A percentile compares a stretch with the other conserved stretches of the same genome.
These are phyloP conservation scores for Fraxinus sp. DNA, from an alignment of 305 asterid genomes.

Conservation along the genomic window DNA sequence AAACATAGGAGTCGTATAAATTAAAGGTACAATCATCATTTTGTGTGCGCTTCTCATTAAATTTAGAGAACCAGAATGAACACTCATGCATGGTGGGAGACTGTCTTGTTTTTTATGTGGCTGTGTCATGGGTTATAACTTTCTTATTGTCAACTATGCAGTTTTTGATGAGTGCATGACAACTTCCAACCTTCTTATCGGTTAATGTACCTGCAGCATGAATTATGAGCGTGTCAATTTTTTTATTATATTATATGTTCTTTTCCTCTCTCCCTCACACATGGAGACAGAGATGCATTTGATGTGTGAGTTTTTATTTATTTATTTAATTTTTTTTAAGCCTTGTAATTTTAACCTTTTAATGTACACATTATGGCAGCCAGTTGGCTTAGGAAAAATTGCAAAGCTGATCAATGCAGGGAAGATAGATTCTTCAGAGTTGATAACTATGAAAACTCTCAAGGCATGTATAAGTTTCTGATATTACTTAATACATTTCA, in stretches of 20 bases:
- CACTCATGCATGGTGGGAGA: not conserved
- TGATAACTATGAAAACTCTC: conserved; percentile 92
- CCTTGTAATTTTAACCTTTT: not conserved
- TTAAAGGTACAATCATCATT: not conserved
- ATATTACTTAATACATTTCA: not conserved
- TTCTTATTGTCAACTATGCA: not conserved
- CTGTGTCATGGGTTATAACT: not conserved
- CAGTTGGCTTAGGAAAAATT: conserved; percentile 91
- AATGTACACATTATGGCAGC: conserved; percentile 47
- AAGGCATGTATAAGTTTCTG: conserved; percentile 46
- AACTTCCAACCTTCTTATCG: not conserved
- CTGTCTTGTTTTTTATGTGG: not conserved
- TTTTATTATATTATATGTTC: not conserved
- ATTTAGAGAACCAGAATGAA: not conserved
- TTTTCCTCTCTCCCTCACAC: not conserved
- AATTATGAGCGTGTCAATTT: not conserved
- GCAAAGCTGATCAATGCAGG: conserved; percentile 92
- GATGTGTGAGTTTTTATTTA: not conserved
- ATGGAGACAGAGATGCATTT: not conserved
- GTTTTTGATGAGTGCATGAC: not conserved
- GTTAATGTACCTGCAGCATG: not conserved
- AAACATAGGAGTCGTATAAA: not conserved
- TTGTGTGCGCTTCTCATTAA: not conserved
- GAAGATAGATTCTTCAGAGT: conserved; percentile 92
- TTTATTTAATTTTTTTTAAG: not conserved